Evolutionary conservation across 2,329 filamentous ascomycete genomes (phyloP).

Genomic region (Capronia coronata): DNA sequence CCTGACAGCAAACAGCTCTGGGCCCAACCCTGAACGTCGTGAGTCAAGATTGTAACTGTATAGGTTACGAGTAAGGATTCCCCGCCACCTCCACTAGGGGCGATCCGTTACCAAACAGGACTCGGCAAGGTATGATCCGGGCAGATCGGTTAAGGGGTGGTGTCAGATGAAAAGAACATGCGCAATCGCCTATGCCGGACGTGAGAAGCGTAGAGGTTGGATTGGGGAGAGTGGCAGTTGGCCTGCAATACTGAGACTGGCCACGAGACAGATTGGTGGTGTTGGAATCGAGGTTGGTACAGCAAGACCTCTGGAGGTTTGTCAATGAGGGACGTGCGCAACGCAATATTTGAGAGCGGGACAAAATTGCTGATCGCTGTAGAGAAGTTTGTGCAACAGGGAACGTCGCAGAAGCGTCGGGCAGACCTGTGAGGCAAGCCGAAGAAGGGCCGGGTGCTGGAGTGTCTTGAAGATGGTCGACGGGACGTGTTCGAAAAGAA

Average conservation of each 20-base stretch:
- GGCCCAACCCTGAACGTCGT: not conserved
- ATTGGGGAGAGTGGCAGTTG: constrained; percentile 7
- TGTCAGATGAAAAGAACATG: not conserved
- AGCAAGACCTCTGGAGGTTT: constrained; percentile 8
- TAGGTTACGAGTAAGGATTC: not conserved
- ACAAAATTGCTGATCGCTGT: constrained; percentile 24
- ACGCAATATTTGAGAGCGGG: constrained; percentile 19
- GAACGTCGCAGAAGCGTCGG: constrained; percentile 15
- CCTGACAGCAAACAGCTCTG: not conserved
- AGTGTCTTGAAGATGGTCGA: not conserved
- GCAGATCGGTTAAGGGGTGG: not conserved
- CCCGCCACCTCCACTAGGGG: not conserved
- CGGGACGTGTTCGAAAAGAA: constrained; percentile 11
- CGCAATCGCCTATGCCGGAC: constrained; percentile 9
- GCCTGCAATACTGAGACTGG: constrained; percentile 18
- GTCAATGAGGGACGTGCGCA: constrained; percentile 14
- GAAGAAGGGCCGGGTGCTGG: constrained; percentile 2
- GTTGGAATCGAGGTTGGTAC: constrained; percentile 11
- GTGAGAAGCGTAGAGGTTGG: constrained; percentile 2
- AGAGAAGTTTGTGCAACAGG: constrained; percentile 20
- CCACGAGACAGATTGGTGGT: constrained; percentile 9
- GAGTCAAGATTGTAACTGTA: constrained; percentile 4
- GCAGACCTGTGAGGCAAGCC: constrained; percentile 8
- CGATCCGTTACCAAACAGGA: constrained; percentile 1
- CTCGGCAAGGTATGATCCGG: constrained; percentile 4